Percentiles rank a stretch among this genome's conserved stretches.
These are phyloP conservation scores for Claviceps sp. DNA, from an alignment of 2,329 filamentous ascomycete species.

Conservation along the genomic window DNA sequence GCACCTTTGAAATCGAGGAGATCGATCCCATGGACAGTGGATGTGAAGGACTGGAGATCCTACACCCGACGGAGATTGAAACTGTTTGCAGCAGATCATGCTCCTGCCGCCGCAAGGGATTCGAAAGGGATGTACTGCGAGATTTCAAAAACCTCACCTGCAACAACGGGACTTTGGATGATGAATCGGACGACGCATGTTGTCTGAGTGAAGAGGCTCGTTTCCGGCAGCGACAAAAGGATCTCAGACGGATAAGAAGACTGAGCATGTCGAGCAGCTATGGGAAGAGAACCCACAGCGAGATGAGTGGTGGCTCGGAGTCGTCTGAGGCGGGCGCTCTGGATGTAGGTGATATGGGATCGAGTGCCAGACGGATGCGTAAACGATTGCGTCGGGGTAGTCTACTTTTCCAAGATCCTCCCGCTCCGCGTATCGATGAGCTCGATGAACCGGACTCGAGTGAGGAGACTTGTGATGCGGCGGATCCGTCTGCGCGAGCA, in stretches of 20 bases:
- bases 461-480: constrained; percentile 28
- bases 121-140: constrained; percentile 30
- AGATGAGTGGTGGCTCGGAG: constrained; percentile 40
- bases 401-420: constrained; percentile 36
- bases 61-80: constrained; percentile 34
- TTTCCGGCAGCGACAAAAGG: constrained; percentile 28
- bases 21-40: constrained; percentile 33
- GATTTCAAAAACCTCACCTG: constrained; percentile 33
- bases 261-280: constrained; percentile 41
- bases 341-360: constrained; percentile 30
- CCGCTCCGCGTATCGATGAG: constrained; percentile 37
- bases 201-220: constrained; percentile 24
- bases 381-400: constrained; percentile 33
- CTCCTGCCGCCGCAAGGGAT: constrained; percentile 23
- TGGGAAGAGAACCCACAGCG: constrained; percentile 40
- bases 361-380: constrained; percentile 33
- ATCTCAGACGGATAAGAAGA: constrained; percentile 29
- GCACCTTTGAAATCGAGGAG: constrained; percentile 30
- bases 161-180: constrained; percentile 24
- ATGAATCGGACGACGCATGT: constrained; percentile 19
- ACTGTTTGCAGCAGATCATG: constrained; percentile 28
- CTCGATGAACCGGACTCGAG: constrained; percentile 38
- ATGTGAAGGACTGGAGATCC: constrained; percentile 26
- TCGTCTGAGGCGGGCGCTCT: constrained; percentile 24
- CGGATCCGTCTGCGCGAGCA: constrained; percentile 31